Percentiles rank a stretch among this genome's conserved stretches.
These are phyloP conservation scores for Quercus aquifolioides DNA, from an alignment of 306 rosid genomes.

Conservation along the genomic window DNA sequence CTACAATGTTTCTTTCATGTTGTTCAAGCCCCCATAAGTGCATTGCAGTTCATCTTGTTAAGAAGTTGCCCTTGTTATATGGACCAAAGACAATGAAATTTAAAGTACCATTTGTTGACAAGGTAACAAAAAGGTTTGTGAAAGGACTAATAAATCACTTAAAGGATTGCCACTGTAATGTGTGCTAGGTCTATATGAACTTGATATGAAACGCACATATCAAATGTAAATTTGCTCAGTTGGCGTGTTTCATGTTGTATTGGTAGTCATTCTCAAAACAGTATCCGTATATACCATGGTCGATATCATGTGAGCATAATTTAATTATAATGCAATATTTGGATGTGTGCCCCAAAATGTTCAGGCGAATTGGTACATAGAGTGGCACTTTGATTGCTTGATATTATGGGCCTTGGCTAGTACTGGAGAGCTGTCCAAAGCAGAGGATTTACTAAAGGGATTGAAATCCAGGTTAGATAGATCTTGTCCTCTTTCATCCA, in stretches of 20 bases:
- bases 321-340: conserved; percentile 1
- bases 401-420: conserved; percentile 69
- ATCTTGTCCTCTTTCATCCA: conserved; percentile 13
- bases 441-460: conserved; percentile 65
- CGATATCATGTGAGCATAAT: not conserved
- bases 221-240: not conserved
- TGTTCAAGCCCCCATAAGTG: not conserved
- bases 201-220: not conserved
- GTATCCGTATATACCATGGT: not conserved
- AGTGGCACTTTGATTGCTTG: conserved; percentile 74
- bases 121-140: not conserved
- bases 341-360: conserved; percentile 7
- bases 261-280: not conserved
- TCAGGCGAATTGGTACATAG: conserved; percentile 78
- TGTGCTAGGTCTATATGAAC: not conserved
- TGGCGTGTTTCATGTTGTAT: not conserved
- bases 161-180: not conserved
- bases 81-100: not conserved
- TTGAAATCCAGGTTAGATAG: conserved; percentile 57
- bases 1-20: not conserved
- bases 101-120: not conserved
- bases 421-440: conserved; percentile 48
- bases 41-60: not conserved
- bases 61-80: not conserved
- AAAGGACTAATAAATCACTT: not conserved